Evolutionary conservation across 768 basidiomycete genomes (phyloP), one percentile per base, ranked within the genome.

Genomic region (Leccinum pellstonianum): DNA sequence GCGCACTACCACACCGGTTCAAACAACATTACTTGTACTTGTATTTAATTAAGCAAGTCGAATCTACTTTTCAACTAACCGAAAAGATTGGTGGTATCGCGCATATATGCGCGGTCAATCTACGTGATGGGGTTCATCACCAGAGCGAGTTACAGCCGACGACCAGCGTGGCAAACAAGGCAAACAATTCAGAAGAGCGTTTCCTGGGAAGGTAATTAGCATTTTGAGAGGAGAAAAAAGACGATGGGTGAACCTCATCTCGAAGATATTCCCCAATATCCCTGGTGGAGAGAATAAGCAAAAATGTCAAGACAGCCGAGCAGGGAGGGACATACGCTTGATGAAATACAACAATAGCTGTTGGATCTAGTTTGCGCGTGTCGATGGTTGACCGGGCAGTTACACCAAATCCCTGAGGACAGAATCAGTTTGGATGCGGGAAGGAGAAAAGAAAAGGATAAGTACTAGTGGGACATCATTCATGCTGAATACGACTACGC

Each of bases 231-330:
- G 17, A 9, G 31, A 53, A 35, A 15, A 27, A 62, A 23, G 11
- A 7, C 17, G 21, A 59, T 2, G 41, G 23, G 68, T 77, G 68
- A 60, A 92, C 95, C 81, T 98, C 97, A 71, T 99, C 97, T 67
- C 97, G 87, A 31, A 99, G 78, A 73, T 98, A 99, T 79, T 99
- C 97, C 58, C 97, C 97, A 23, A 98, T 93, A 75, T 99, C 97
- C 52, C 94, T 97, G 69, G 52, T 49, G 31, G 15, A 55, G 19
- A 35, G 55, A 21, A 56, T 61, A 43, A 68, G 52, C 55, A 47
- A 55, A 29, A 55, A 52, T 29, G 29, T 46, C 7, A 56, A 47
- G 21, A 23, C 15, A 25, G 35, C 15, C 1, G 43, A 49, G 25
- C 17, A 27, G 58, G 53, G 50, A 27, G 35, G 29, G 50, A 56